Evolutionary conservation across 2,329 filamentous ascomycete species (phyloP).

Genomic region (Claviceps capensis): DNA sequence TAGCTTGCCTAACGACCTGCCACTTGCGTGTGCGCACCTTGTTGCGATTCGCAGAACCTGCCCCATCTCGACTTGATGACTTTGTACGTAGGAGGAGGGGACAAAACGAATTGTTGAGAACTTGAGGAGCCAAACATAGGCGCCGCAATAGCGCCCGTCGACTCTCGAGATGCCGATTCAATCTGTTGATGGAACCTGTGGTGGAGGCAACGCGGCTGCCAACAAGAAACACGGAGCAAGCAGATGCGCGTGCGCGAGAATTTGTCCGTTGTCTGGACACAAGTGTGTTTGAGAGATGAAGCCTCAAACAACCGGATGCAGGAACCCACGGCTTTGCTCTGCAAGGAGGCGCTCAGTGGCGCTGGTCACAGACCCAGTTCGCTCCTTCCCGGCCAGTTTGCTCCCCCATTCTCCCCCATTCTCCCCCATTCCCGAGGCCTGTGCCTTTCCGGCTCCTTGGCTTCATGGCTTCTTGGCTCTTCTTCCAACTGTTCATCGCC

Average conservation of each 20-base stretch:
- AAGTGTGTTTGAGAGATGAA: not conserved
- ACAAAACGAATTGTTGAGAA: no score
- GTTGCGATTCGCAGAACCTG: no score
- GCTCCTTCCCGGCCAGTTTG: not conserved
- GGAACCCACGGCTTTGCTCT: not conserved
- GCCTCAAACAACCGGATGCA: not conserved
- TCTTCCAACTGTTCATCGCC: not conserved
- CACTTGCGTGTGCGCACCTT: no score
- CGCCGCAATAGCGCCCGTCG: no score
- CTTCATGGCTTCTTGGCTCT: not conserved
- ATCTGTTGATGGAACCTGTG: no score
- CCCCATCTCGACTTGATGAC: no score
- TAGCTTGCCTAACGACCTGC: no score
- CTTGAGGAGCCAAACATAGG: no score
- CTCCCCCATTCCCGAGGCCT: not conserved
- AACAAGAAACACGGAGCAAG: not conserved
- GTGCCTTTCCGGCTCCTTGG: no score
- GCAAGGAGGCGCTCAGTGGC: not conserved
- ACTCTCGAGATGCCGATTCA: no score
- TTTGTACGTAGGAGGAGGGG: no score
- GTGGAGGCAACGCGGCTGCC: not conserved
- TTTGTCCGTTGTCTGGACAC: not conserved
- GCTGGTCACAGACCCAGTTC: not conserved
- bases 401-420: not conserved
- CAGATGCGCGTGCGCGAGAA: no score